These are phyloP conservation scores for Nothophoma quercina DNA, from an alignment of 2,329 filamentous ascomycete genomes.

Conservation along the genomic window DNA sequence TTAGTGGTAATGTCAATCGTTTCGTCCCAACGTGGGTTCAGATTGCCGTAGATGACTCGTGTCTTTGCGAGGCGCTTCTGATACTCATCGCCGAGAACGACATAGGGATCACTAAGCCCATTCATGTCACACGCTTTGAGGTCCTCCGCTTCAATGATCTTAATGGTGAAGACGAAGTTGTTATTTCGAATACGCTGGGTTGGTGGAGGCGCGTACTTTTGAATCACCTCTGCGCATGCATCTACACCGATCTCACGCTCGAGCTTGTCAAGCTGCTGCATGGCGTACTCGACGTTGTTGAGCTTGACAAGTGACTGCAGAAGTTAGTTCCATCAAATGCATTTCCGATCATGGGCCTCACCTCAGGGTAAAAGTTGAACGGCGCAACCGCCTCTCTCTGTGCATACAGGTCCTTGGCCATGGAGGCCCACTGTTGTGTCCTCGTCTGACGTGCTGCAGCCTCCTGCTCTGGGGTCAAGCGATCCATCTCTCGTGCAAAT, in stretches of 20 bases:
- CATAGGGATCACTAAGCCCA: slow-evolving; percentile 93
- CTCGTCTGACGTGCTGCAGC: slow-evolving; percentile 78
- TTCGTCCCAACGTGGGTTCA: slow-evolving; percentile 97
- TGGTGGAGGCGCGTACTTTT: slow-evolving; percentile 74
- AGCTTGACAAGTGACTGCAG: slow-evolving; percentile 90
- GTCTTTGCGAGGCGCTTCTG: slow-evolving; percentile 97
- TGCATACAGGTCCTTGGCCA: slow-evolving; percentile 92
- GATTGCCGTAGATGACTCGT: slow-evolving; percentile 84
- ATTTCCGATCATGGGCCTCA: slow-evolving; percentile 52
- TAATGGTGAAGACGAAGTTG: slow-evolving; percentile 98
- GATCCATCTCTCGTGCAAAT: slow-evolving; percentile 92
- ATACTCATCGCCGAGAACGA: slow-evolving; percentile 95
- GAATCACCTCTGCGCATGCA: slow-evolving; percentile 82
- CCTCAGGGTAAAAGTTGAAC: slow-evolving; percentile 95
- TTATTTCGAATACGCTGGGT: slow-evolving; percentile 73
- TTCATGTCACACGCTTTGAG: slow-evolving; percentile 97
- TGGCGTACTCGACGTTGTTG: slow-evolving; percentile 96
- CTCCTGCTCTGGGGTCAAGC: slow-evolving; percentile 85
- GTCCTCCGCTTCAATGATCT: slow-evolving; percentile 97
- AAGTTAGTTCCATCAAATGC: slow-evolving; percentile 7
- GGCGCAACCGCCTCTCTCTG: slow-evolving; percentile 93
- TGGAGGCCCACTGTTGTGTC: slow-evolving; percentile 91
- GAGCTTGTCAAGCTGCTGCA: slow-evolving; percentile 88
- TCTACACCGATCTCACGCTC: slow-evolving; percentile 92
- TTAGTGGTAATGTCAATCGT: slow-evolving; percentile 94